Conservation (phyloP, 129 eudicot species). For the Rutidosis leptorrhynchoides region DNA sequence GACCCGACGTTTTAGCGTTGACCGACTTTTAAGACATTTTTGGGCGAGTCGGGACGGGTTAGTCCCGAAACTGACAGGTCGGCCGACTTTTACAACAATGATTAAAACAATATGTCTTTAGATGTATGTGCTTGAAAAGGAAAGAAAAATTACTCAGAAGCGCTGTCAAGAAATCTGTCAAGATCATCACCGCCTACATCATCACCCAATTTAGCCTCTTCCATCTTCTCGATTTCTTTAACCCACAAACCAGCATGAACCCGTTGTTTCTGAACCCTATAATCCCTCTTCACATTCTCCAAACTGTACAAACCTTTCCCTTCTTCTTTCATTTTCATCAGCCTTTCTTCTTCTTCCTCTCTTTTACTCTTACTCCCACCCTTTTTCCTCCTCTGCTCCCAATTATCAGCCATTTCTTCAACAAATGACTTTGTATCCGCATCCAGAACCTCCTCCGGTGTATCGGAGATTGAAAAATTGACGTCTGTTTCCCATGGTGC, state of each 20-base stretch:
- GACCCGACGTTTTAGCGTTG: no score
- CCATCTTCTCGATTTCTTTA: conserved; percentile 82
- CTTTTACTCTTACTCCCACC: conserved; percentile 25
- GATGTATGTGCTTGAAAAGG: background rate
- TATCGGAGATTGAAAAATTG: conserved; percentile 50
- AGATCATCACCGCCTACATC: conserved; percentile 49
- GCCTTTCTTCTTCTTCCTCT: no score
- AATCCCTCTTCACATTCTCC: conserved; percentile 83
- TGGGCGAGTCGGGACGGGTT: no score
- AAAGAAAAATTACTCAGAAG: conserved; percentile 62
- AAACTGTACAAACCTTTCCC: conserved; percentile 52
- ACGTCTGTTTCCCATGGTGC: conserved; percentile 93
- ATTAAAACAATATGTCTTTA: no score
- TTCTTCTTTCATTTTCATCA: no score
- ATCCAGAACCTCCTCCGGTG: conserved; percentile 45
- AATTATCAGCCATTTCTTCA: conserved; percentile 86
- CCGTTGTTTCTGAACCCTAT: conserved; percentile 80
- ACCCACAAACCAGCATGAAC: conserved; percentile 85
- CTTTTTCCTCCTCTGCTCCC: conserved; percentile 77
- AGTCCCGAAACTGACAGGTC: no score
- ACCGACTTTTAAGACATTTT: no score
- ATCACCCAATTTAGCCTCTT: conserved; percentile 78
- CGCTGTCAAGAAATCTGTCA: conserved; percentile 73
- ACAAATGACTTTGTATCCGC: conserved; percentile 85
- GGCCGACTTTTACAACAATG: no score